A percentile compares a stretch with the other conserved stretches of the same genome.
These are phyloP conservation scores for Xerocomus nothofagi DNA, from an alignment of 1,284 basidiomycete species.

Conservation along the genomic window DNA sequence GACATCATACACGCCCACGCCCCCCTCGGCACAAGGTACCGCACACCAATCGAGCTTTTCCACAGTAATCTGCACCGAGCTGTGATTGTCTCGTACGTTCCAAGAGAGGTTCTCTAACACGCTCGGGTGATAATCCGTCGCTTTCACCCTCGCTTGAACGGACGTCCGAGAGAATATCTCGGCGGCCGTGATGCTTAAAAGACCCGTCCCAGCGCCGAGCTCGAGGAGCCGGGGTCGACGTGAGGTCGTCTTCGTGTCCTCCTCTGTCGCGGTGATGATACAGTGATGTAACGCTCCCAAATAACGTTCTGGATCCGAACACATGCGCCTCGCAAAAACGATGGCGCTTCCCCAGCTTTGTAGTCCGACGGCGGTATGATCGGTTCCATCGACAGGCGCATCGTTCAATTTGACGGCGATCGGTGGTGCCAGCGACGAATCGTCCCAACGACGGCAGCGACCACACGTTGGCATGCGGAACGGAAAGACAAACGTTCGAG, in stretches of 20 bases:
- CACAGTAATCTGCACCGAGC: constrained; percentile 38
- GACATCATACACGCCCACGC: constrained; percentile 47
- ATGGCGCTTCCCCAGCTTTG: constrained; percentile 89
- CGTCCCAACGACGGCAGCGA: background rate
- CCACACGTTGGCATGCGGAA: constrained; percentile 11
- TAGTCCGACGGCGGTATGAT: constrained; percentile 82
- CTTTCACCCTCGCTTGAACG: constrained; percentile 45
- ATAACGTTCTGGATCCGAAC: constrained; percentile 52
- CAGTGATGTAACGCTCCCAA: constrained; percentile 24
- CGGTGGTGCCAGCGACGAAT: background rate
- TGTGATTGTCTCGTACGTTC: constrained; percentile 46
- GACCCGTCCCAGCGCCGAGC: constrained; percentile 85
- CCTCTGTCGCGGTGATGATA: background rate
- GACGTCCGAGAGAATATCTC: constrained; percentile 47
- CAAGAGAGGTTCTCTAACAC: constrained; percentile 72
- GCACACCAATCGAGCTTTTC: constrained; percentile 69
- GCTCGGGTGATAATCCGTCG: constrained; percentile 80
- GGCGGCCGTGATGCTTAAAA: constrained; percentile 72
- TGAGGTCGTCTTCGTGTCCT: background rate
- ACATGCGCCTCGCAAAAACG: constrained; percentile 71
- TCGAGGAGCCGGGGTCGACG: constrained; percentile 63
- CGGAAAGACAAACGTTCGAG: constrained; percentile 55
- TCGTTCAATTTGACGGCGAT: constrained; percentile 72
- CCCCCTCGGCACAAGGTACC: constrained; percentile 2
- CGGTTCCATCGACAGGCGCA: constrained; percentile 63